Evolutionary conservation across 768 basidiomycete genomes (phyloP).

Genomic region (Mycena chlorophos): DNA sequence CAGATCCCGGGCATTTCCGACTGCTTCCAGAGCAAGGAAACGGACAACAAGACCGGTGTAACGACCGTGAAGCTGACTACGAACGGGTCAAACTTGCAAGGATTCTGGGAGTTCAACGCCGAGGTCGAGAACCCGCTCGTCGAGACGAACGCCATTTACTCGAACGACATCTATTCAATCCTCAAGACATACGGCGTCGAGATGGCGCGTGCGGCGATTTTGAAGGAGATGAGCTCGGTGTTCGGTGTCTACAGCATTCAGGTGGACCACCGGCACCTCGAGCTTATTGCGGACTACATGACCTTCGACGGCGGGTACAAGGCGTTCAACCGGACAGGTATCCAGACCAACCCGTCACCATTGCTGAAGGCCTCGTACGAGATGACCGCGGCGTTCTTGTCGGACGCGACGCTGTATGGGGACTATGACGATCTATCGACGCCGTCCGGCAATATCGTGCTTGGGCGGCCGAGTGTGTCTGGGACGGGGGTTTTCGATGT

Average conservation of each 20-base stretch:
- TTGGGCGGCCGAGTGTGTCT: constrained; percentile 83
- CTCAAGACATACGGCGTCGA: constrained; percentile 94
- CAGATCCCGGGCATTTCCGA: constrained; percentile 88
- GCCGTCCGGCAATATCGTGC: constrained; percentile 88
- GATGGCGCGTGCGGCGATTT: constrained; percentile 88
- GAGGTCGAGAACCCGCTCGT: constrained; percentile 57
- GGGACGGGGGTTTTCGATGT: constrained; percentile 97
- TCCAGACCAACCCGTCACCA: constrained; percentile 91
- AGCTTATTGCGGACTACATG: constrained; percentile 99
- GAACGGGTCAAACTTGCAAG: constrained; percentile 91
- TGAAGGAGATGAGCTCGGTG: constrained; percentile 87
- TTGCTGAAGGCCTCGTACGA: constrained; percentile 97
- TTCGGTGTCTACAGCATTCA: constrained; percentile 96
- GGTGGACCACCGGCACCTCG: constrained; percentile 90
- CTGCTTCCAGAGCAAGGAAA: constrained; percentile 78
- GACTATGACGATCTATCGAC: constrained; percentile 92
- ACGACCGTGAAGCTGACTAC: constrained; percentile 66
- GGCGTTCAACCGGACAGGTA: constrained; percentile 96
- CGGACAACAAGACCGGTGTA: constrained; percentile 52
- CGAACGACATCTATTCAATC: constrained; percentile 93
- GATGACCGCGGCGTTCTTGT: constrained; percentile 90
- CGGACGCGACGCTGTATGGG: constrained; percentile 90
- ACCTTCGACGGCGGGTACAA: constrained; percentile 98
- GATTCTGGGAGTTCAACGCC: constrained; percentile 78
- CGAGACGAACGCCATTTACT: constrained; percentile 79